A percentile compares a stretch with the other conserved stretches of the same genome.
Conservation (phyloP, 2,329 filamentous ascomycete species). For the Cucurbitaria berberidis region DNA sequence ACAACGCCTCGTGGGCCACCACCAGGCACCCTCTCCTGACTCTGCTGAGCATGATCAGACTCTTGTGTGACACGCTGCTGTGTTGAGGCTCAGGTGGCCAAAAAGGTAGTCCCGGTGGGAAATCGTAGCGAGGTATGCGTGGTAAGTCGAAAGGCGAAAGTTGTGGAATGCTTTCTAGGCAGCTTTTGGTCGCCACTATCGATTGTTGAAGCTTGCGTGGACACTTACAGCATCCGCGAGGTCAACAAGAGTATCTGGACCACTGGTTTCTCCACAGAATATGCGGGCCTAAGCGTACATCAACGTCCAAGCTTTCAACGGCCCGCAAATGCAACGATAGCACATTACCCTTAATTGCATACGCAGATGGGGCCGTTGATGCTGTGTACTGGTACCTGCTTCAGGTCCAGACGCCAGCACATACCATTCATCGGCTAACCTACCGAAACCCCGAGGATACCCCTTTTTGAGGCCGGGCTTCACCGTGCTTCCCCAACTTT, state of each 20-base stretch:
- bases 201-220: background rate
- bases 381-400: conserved; percentile 13
- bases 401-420: conserved; percentile 3
- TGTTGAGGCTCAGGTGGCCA: conserved; percentile 2
- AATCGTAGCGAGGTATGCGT: background rate
- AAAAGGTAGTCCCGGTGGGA: background rate
- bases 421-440: background rate
- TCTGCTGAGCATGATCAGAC: background rate
- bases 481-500: conserved; percentile 2
- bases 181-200: conserved; percentile 1
- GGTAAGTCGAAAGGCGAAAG: background rate
- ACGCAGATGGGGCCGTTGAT: conserved; percentile 1
- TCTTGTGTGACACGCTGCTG: conserved; percentile 4
- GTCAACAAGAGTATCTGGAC: background rate
- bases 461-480: background rate
- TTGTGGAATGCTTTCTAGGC: conserved; percentile 6
- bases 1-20: conserved; percentile 8
- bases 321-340: conserved; percentile 7
- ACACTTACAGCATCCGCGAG: background rate
- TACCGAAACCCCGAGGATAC: background rate
- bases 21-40: background rate
- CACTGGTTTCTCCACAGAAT: background rate
- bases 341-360: conserved; percentile 1
- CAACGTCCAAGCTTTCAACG: conserved; percentile 6
- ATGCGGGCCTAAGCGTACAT: conserved; percentile 6